Evolutionary conservation across 768 basidiomycete species (phyloP), one percentile per base, ranked within the genome.

Genomic region (Kwoniella bestiolae): DNA sequence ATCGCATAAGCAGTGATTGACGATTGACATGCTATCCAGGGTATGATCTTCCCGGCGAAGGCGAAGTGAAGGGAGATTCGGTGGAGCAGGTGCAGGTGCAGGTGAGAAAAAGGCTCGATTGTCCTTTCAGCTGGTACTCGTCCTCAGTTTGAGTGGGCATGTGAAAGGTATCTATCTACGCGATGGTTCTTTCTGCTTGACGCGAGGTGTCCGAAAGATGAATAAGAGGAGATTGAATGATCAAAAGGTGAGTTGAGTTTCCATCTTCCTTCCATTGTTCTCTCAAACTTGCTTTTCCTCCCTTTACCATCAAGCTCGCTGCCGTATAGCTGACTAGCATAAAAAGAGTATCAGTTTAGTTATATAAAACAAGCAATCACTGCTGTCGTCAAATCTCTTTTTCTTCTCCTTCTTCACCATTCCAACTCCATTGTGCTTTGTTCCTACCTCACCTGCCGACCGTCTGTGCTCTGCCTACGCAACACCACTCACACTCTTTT

Each of bases 401-500:
- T 11, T 28, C 28, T 6, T 55, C 52, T 53, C 12, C 23, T n/a
- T 34, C 31, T 55, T 21, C 32, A 18, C 31, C 18, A 32, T 55
- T n/a, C 45, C 23, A 16, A 47, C 23, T 21, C 45, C 45, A 47
- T 47, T 47, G 49, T 18, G 52, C 52, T 26, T 52, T 52, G 50
- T 52, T 26, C 50, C 21, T 55, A 18, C 21, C 26, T 18, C 28
- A 51, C 16, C 50, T 51, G 14, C 50, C 14, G 18, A 55, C 32
- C 26, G 52, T 55, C 52, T 34, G 52, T 55, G 52, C 52, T 34
- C 26, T 55, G 52, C 32, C 29, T 35, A 55, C 52, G 52, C 52
- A 55, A n/a, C 52, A 55, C 52, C 52, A 55, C 50, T 34, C 52
- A 55, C 52, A 55, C 52, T 35, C 52, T 55, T 55, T 55, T 55